phyloP scores from a whole-genome alignment of 148 eudicot species.

The Chenopodium album region DNA sequence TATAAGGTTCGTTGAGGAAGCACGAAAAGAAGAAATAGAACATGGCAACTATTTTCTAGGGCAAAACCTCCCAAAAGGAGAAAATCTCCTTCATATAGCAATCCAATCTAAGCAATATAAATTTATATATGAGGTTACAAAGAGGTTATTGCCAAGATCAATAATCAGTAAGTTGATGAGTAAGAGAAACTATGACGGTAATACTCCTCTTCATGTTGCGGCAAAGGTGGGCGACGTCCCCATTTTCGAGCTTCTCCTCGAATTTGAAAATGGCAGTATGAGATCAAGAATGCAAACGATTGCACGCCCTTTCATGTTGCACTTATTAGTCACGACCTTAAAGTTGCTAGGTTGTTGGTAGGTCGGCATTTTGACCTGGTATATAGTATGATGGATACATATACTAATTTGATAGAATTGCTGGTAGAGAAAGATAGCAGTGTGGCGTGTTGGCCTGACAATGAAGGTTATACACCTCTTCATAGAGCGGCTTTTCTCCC shows the following conservation, averaged over 20 bases:
- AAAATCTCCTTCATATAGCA: too few species aligned
- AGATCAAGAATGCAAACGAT: not conserved
- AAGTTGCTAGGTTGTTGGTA: not conserved
- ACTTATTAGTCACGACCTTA: not conserved
- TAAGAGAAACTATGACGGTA: not conserved
- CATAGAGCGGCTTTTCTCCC: not conserved
- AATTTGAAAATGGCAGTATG: not conserved
- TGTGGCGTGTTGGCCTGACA: not conserved
- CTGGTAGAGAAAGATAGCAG: constrained; percentile 8
- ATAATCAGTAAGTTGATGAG: too few species aligned
- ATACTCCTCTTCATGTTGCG: not conserved
- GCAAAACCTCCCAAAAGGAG: too few species aligned
- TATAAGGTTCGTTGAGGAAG: too few species aligned
- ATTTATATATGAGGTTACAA: too few species aligned
- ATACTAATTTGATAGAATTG: not conserved
- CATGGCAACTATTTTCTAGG: too few species aligned
- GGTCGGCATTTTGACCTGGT: not conserved
- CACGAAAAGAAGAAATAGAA: too few species aligned
- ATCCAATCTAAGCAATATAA: too few species aligned
- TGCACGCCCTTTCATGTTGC: constrained; percentile 7
- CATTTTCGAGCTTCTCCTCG: not conserved
- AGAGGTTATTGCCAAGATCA: too few species aligned
- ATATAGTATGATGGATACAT: accelerated
- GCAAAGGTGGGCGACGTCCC: not conserved
- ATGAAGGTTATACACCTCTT: not conserved